Conservation (phyloP, 106 monocot genomes). For the Apostasia ramifera region DNA sequence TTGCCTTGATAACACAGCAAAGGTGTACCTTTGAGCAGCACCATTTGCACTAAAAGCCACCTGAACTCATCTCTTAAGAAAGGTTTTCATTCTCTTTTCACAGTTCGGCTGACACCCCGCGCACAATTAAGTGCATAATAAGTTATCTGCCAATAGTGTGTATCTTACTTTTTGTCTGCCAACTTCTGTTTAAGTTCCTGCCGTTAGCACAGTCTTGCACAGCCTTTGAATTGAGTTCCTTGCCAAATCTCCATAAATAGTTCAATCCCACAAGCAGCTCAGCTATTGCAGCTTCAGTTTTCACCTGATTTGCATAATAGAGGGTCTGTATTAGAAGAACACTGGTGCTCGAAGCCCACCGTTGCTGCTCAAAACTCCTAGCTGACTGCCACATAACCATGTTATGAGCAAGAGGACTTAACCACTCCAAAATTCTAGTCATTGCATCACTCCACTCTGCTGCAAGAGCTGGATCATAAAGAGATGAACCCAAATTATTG, state of each 20-base stretch:
- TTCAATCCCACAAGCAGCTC: slow-evolving; percentile 9
- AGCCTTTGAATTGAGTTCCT: slow-evolving; percentile 25
- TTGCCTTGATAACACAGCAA: no score
- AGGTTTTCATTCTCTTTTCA: no score
- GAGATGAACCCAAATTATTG: slow-evolving; percentile 14
- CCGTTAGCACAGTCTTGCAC: not conserved
- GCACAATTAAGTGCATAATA: no score
- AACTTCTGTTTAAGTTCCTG: not conserved
- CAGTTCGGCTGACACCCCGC: no score
- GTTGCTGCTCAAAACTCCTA: slow-evolving; percentile 57
- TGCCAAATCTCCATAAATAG: slow-evolving; percentile 5
- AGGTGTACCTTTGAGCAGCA: no score
- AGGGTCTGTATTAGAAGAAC: slow-evolving; percentile 73
- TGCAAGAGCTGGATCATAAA: slow-evolving; percentile 43
- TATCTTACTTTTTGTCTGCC: not conserved
- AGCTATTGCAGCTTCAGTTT: slow-evolving; percentile 66
- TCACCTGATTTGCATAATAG: slow-evolving; percentile 59
- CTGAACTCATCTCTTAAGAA: no score
- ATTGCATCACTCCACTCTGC: slow-evolving; percentile 57
- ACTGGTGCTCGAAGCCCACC: slow-evolving; percentile 26
- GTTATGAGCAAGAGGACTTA: slow-evolving; percentile 76
- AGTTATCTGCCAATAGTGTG: no score
- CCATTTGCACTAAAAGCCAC: no score
- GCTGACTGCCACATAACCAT: slow-evolving; percentile 84
- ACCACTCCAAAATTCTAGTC: slow-evolving; percentile 52